These are phyloP conservation scores for Leishmania martiniquensis DNA, from an alignment of 208 protist species.

Conservation along the genomic window DNA sequence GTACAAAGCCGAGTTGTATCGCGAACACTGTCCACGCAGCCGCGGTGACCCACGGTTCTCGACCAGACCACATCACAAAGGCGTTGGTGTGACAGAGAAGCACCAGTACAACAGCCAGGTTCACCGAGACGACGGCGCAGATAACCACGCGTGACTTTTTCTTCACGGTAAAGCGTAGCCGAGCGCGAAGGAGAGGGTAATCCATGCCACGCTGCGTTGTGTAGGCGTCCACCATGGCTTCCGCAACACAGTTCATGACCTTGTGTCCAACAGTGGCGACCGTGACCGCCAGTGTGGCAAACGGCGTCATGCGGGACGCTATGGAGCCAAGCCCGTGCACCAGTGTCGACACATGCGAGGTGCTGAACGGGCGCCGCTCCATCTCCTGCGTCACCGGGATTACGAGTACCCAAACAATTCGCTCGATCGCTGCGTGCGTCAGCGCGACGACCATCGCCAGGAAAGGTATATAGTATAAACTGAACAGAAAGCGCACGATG, in stretches of 20 bases:
- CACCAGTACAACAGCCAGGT: constrained; percentile 28
- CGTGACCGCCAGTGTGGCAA: constrained; percentile 57
- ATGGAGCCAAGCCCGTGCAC: constrained; percentile 63
- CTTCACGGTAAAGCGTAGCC: constrained; percentile 62
- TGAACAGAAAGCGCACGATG: constrained; percentile 67
- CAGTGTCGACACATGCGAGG: constrained; percentile 56
- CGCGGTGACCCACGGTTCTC: constrained; percentile 37
- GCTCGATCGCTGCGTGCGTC: constrained; percentile 83
- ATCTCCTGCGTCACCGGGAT: constrained; percentile 83
- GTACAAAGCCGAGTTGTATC: constrained; percentile 31
- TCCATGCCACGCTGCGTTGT: constrained; percentile 61
- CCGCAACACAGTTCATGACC: constrained; percentile 65
- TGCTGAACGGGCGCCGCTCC: constrained; percentile 70
- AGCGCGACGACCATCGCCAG: constrained; percentile 64
- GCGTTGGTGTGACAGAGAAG: constrained; percentile 55
- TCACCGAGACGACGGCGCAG: constrained; percentile 43
- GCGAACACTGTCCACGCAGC: constrained; percentile 23
- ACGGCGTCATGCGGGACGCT: constrained; percentile 59
- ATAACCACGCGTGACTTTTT: constrained; percentile 43
- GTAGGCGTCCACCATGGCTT: constrained; percentile 82
- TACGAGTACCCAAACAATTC: constrained; percentile 85
- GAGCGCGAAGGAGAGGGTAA: constrained; percentile 71
- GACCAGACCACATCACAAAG: constrained; percentile 45
- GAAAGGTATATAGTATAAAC: constrained; percentile 75
- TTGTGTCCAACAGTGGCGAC: constrained; percentile 79